Conservation (phyloP, 176 grass and related monocot genomes). For the Neostapfia colusana region DNA sequence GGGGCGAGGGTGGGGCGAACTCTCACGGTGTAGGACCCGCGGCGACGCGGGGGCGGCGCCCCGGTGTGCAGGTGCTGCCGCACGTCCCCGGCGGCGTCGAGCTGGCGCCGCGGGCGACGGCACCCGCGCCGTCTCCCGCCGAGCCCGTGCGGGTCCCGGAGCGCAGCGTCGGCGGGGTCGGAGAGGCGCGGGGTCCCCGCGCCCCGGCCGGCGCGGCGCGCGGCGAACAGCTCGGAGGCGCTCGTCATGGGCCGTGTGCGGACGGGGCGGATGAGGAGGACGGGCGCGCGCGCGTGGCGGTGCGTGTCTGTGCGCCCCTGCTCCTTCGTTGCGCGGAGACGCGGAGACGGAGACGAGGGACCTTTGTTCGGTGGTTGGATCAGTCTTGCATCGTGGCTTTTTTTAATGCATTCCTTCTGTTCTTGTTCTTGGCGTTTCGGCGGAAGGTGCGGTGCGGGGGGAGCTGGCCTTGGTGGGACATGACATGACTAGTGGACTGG, state of each 20-base stretch:
- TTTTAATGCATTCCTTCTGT: neutral
- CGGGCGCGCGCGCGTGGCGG: neutral
- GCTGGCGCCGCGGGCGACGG: constrained; percentile 42
- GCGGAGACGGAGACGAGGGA: neutral
- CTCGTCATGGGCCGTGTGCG: constrained; percentile 60
- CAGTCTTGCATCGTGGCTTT: neutral
- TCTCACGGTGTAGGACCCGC: constrained; percentile 51
- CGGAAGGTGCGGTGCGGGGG: constrained; percentile 31
- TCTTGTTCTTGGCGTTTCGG: neutral
- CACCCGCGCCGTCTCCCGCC: constrained; percentile 37
- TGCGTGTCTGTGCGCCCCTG: neutral
- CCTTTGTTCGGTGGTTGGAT: neutral
- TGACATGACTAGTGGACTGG: constrained; percentile 3
- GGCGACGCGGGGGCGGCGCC: constrained; percentile 38
- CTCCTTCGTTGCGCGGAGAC: neutral
- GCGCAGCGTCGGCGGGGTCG: constrained; percentile 29
- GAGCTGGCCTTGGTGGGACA: neutral
- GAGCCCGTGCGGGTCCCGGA: constrained; percentile 45
- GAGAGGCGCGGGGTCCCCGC: constrained; percentile 44
- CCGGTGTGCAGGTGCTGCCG: constrained; percentile 40
- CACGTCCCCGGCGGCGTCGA: constrained; percentile 42
- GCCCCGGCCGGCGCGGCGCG: constrained; percentile 55
- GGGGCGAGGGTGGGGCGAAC: neutral
- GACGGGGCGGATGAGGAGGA: neutral
- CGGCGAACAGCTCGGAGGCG: constrained; percentile 82